phyloP scores from a whole-genome alignment of 176 grass and related monocot genomes.

The Triticum urartu region DNA sequence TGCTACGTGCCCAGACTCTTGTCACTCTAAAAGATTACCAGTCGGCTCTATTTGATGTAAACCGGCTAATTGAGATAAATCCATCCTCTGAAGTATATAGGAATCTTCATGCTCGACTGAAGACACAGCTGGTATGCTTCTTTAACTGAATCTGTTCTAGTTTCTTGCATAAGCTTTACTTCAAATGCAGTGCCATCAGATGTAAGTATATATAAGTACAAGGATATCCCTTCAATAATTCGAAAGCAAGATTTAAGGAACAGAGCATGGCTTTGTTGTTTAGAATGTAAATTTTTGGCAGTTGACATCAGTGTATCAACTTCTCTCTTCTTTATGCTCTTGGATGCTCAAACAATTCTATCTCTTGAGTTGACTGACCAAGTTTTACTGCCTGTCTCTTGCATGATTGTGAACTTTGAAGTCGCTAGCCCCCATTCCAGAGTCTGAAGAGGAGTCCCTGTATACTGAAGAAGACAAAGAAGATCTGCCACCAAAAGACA shows the following conservation, averaged over 20 bases:
- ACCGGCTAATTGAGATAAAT: slow-evolving; percentile 82
- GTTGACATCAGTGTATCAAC: not conserved
- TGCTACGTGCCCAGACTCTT: slow-evolving; percentile 92
- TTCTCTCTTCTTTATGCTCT: not conserved
- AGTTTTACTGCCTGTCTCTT: slow-evolving; percentile 2
- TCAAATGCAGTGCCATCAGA: not conserved
- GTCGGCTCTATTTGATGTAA: slow-evolving; percentile 96
- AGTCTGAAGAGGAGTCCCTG: slow-evolving; percentile 77
- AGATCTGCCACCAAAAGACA: slow-evolving; percentile 15
- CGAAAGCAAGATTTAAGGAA: not conserved
- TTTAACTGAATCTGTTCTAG: not conserved
- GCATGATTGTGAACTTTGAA: slow-evolving; percentile 37
- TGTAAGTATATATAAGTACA: not conserved
- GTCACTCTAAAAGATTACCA: slow-evolving; percentile 94
- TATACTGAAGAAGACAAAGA: slow-evolving; percentile 60
- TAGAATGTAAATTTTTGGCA: not conserved
- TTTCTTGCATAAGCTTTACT: not conserved
- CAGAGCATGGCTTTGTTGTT: not conserved
- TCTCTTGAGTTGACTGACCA: not conserved
- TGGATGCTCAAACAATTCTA: slow-evolving; percentile 1
- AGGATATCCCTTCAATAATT: not conserved
- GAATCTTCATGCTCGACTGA: slow-evolving; percentile 78
- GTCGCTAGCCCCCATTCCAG: slow-evolving; percentile 85
- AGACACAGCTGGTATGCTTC: slow-evolving; percentile 81
- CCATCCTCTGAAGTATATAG: slow-evolving; percentile 81